These are phyloP conservation scores for Coelastrella sp. DNA, from an alignment of 139 green algal species.

Conservation along the genomic window DNA sequence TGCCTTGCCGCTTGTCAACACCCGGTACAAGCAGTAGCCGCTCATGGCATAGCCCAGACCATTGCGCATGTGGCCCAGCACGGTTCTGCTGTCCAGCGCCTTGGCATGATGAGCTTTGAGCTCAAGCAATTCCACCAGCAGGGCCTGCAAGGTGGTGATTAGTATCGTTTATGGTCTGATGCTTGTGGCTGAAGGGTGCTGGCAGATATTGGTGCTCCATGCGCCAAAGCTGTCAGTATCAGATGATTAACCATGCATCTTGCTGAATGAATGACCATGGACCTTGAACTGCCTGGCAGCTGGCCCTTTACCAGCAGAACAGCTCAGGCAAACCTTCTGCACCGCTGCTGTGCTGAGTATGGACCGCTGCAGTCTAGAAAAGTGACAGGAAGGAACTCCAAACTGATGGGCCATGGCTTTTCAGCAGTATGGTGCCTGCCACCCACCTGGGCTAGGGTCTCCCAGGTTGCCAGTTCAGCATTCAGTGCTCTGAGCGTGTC, in stretches of 20 bases:
- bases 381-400: background rate
- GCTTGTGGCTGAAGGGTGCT: background rate
- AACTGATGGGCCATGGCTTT: background rate
- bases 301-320: too few relatives aligned
- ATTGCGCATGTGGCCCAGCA: conserved; percentile 85
- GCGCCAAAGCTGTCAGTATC: too few relatives aligned
- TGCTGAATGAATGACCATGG: too few relatives aligned
- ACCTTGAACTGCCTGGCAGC: too few relatives aligned
- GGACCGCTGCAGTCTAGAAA: background rate
- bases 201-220: background rate
- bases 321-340: too few relatives aligned
- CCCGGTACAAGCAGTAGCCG: conserved; percentile 86
- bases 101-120: conserved; percentile 74
- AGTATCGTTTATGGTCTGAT: background rate
- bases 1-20: conserved; percentile 74
- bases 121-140: conserved; percentile 84
- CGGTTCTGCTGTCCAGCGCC: conserved; percentile 78
- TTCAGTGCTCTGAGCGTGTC: conserved; percentile 70
- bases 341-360: too few relatives aligned
- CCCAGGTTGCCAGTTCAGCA: conserved; percentile 64
- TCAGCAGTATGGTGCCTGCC: background rate
- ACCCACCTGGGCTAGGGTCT: conserved; percentile 51
- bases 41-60: conserved; percentile 85
- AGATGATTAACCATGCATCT: too few relatives aligned
- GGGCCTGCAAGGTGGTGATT: conserved; percentile 40